A percentile compares a stretch with the other conserved stretches of the same genome.
phyloP scores from a whole-genome alignment of 495 filamentous ascomycete genomes.

The Apiosordaria backusii region DNA sequence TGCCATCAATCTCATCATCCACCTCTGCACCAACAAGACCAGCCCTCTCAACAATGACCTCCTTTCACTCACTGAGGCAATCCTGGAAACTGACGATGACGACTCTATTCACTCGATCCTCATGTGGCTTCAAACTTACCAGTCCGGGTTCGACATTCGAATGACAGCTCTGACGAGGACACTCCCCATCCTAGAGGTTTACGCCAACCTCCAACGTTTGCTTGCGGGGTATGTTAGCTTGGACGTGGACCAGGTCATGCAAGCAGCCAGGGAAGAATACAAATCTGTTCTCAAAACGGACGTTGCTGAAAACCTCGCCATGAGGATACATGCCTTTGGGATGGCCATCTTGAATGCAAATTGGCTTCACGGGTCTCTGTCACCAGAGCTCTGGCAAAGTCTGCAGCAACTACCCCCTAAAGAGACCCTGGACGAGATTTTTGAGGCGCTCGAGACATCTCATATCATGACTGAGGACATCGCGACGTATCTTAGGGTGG shows the following conservation, averaged over 20 bases:
- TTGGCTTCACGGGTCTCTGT: slow-evolving; percentile 13
- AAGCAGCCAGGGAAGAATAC: slow-evolving; percentile 15
- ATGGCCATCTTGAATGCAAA: slow-evolving; percentile 11
- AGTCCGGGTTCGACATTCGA: slow-evolving; percentile 14
- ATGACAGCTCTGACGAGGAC: slow-evolving; percentile 20
- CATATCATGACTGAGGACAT: not conserved
- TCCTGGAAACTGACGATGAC: slow-evolving; percentile 19
- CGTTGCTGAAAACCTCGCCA: slow-evolving; percentile 17
- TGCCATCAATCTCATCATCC: slow-evolving; percentile 19
- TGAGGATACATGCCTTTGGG: slow-evolving; percentile 17
- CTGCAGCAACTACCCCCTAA: slow-evolving; percentile 13
- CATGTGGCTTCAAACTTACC: slow-evolving; percentile 10
- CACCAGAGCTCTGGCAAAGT: slow-evolving; percentile 6
- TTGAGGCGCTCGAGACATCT: slow-evolving; percentile 13
- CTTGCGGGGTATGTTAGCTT: slow-evolving; percentile 10
- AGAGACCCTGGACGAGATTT: slow-evolving; percentile 15
- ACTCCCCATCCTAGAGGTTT: slow-evolving; percentile 11
- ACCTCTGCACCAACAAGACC: slow-evolving; percentile 13
- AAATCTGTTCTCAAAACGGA: slow-evolving; percentile 3
- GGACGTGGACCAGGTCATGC: slow-evolving; percentile 16
- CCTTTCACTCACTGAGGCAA: slow-evolving; percentile 9
- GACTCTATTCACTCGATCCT: slow-evolving; percentile 11
- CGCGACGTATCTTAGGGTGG: slow-evolving; percentile 13
- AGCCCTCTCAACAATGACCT: slow-evolving; percentile 12
- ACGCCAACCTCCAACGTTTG: slow-evolving; percentile 1